Percentiles rank a stretch among this genome's conserved stretches.
phyloP scores from a whole-genome alignment of 2,329 filamentous ascomycete genomes.

The Boeremia exigua region DNA sequence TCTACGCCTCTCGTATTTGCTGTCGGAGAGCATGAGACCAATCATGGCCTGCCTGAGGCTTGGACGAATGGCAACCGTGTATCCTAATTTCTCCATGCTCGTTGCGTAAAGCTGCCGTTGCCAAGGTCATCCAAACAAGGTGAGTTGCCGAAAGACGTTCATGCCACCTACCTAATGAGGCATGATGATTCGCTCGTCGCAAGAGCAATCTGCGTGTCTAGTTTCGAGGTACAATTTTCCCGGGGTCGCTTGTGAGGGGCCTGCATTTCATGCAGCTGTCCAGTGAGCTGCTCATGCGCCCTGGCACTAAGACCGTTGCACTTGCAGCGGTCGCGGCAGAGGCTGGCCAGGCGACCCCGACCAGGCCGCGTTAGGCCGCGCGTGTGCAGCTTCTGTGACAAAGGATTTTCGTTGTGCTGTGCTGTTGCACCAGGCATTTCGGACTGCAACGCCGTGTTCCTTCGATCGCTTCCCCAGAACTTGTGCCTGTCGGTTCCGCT shows the following conservation, averaged over 20 bases:
- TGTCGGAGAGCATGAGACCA: not conserved
- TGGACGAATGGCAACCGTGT: constrained; percentile 1
- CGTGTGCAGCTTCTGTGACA: constrained; percentile 11
- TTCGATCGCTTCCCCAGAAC: constrained; percentile 15
- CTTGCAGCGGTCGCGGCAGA: constrained; percentile 14
- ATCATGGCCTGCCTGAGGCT: not conserved
- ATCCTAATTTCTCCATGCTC: not conserved
- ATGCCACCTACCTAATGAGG: constrained; percentile 2
- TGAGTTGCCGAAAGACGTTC: not conserved
- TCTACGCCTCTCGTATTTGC: constrained; percentile 2
- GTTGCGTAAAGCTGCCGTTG: constrained; percentile 1
- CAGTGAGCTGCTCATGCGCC: not conserved
- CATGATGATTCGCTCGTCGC: constrained; percentile 7
- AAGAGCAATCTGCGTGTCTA: constrained; percentile 8
- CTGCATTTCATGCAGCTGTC: not conserved
- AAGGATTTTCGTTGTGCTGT: constrained; percentile 4
- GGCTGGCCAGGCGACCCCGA: constrained; percentile 6
- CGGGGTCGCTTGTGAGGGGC: constrained; percentile 7
- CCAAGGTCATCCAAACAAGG: not conserved
- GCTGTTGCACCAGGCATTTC: not conserved
- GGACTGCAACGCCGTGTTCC: not conserved
- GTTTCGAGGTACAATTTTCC: constrained; percentile 13
- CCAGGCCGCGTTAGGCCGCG: constrained; percentile 4
- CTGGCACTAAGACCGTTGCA: constrained; percentile 11
- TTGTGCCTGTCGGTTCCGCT: not conserved